Conservation (phyloP, 208 protist species). For the Trypanosoma rangeli region DNA sequence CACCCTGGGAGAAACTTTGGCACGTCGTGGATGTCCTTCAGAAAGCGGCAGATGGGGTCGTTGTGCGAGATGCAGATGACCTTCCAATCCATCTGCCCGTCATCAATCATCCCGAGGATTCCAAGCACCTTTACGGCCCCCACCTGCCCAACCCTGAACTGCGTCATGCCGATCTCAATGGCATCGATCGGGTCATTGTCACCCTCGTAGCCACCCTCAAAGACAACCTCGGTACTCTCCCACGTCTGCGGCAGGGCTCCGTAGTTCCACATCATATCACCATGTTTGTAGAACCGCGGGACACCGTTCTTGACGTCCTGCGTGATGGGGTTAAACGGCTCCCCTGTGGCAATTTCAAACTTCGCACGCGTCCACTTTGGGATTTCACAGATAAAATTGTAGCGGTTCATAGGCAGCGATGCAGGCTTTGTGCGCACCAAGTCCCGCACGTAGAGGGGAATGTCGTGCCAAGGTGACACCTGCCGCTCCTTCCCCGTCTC, state of each 20-base stretch:
- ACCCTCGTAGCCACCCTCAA: slow-evolving; percentile 77
- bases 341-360: slow-evolving; percentile 95
- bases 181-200: slow-evolving; percentile 94
- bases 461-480: slow-evolving; percentile 93
- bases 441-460: slow-evolving; percentile 86
- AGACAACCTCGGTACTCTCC: slow-evolving; percentile 92
- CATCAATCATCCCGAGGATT: slow-evolving; percentile 93
- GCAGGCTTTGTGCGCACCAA: slow-evolving; percentile 87
- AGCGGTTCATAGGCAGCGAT: slow-evolving; percentile 79
- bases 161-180: slow-evolving; percentile 88
- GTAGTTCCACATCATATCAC: slow-evolving; percentile 97
- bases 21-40: slow-evolving; percentile 90
- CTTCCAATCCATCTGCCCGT: slow-evolving; percentile 96
- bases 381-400: slow-evolving; percentile 94
- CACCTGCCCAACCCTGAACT: slow-evolving; percentile 83
- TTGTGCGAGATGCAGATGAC: slow-evolving; percentile 91
- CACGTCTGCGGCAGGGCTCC: slow-evolving; percentile 96
- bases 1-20: slow-evolving; percentile 88
- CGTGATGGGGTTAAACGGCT: slow-evolving; percentile 95
- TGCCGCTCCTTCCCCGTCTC: slow-evolving; percentile 71
- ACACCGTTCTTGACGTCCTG: slow-evolving; percentile 96
- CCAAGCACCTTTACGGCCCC: slow-evolving; percentile 90
- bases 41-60: slow-evolving; percentile 87
- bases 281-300: slow-evolving; percentile 96
- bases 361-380: slow-evolving; percentile 95